Percentiles rank a stretch among this genome's conserved stretches.
Conservation (phyloP, 441 rosid genomes). For the Manihot esculenta region DNA sequence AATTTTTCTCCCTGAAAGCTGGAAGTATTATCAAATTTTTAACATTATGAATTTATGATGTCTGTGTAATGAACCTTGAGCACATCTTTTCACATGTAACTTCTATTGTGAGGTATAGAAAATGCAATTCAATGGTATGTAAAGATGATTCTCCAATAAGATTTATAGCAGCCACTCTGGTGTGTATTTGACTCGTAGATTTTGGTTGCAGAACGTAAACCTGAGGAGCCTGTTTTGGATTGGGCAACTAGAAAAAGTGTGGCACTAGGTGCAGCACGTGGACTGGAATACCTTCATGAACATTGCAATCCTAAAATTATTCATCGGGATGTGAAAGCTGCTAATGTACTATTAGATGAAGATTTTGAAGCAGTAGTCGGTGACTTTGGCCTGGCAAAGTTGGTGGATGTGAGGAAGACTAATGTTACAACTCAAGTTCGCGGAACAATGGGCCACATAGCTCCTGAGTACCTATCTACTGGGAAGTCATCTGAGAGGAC, state of each 20-base stretch:
- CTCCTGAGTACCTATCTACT: constrained; percentile 92
- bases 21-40: not conserved
- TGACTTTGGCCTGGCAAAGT: constrained; percentile 88
- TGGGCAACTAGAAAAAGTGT: constrained; percentile 79
- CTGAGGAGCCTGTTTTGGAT: constrained; percentile 62
- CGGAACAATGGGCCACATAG: constrained; percentile 97
- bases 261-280: constrained; percentile 86
- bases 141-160: too few relatives aligned
- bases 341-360: constrained; percentile 82
- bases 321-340: constrained; percentile 93
- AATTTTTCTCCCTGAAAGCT: not conserved
- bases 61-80: not conserved
- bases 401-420: constrained; percentile 77
- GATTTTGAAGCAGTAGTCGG: constrained; percentile 96
- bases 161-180: not conserved
- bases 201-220: constrained; percentile 59
- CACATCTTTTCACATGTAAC: not conserved
- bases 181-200: constrained; percentile 9
- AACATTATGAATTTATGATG: not conserved
- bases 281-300: constrained; percentile 90
- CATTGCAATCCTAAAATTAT: constrained; percentile 96
- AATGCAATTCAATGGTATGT: not conserved
- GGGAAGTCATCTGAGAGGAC: constrained; percentile 92
- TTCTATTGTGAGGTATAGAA: too few relatives aligned
- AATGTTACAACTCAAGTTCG: constrained; percentile 94